Evolutionary conservation across 2,329 filamentous ascomycete species (phyloP).

Genomic region (Tolypocladium paradoxum): DNA sequence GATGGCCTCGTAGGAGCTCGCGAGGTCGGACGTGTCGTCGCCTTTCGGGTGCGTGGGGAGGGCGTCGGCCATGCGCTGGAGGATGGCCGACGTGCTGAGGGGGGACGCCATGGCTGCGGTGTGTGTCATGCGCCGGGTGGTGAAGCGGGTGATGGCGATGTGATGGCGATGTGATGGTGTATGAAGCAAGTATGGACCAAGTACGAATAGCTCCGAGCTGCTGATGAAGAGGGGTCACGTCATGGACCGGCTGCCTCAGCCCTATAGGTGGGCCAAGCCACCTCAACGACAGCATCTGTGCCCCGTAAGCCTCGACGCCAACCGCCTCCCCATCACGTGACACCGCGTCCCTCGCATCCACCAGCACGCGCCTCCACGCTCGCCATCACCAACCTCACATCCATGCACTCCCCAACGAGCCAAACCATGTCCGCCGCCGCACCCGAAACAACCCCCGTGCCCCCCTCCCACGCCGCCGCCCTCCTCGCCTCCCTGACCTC

Average conservation of each 20-base stretch:
- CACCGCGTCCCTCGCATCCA: not conserved
- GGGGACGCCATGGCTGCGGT: conserved; percentile 12
- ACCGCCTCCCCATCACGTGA: not conserved
- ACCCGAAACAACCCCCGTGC: conserved; percentile 12
- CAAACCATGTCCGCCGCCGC: not conserved
- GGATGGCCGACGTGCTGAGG: conserved; percentile 26
- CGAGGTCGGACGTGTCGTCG: conserved; percentile 51
- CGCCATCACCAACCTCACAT: not conserved
- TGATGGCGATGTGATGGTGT: not conserved
- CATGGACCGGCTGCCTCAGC: conserved; percentile 14
- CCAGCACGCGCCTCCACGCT: not conserved
- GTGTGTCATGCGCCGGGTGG: not conserved
- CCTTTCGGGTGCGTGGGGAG: conserved; percentile 41
- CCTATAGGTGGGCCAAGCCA: conserved; percentile 13
- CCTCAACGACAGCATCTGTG: no score
- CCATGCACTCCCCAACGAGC: no score
- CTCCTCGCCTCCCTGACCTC: conserved; percentile 62
- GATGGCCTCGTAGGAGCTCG: conserved; percentile 69
- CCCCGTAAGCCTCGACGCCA: not conserved
- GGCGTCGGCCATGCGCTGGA: conserved; percentile 48
- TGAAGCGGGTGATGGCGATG: not conserved
- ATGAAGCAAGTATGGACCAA: no score
- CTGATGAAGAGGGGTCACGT: not conserved
- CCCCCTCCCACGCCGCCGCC: conserved; percentile 21
- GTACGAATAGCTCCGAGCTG: not conserved